Base-by-base conservation (phyloP, 768 basidiomycete species). In the Tulasnella sp. region DNA sequence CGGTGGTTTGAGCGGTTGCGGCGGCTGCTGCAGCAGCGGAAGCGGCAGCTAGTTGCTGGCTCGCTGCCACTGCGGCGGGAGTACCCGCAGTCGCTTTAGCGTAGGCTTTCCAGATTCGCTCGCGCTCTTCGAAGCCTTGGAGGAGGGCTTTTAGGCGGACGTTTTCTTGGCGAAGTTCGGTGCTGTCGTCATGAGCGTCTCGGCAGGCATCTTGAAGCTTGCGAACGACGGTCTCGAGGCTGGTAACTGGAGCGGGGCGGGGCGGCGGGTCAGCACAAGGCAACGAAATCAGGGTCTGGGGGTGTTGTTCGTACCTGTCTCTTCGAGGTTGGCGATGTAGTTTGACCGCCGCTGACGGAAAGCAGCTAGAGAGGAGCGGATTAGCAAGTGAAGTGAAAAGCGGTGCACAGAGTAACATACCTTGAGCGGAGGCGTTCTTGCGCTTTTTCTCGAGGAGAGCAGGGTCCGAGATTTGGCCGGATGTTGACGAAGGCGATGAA, bases 341-440 rank as follows among this genome's bases (percentile, higher is more conserved):
- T 92, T 93, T 70, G 91, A 92, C 79, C 93, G 87, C 80, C 81
- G 82, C 15, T 67, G 74, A 22, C 78, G 36, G 52, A 79, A 79
- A 14, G 78, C 78, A 64, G 78, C 78, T 76, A 42, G 3, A 15
- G 38, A 37, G 38, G 4, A 45, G 9, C 2, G 29, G 11, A 37
- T 2, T 5, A 45, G 77, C 77, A 40, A 78, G 76, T n/a, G 12
- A 71, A 37, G 58, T n/a, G 29, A 67, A 31, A 34, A 39, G 42
- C n/a, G 25, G n/a, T 45, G 73, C 79, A 92, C 84, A 70, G 91
- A 86, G 71, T 83, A 93, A 94, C 77, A 92, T 92, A 74, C 93
- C 93, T 83, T 94, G 93, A 2, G 93, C 93, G 81, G 93, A 91
- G 42, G 93, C 93, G 80, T 94, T 94, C 85, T 94, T 94, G 86